These are phyloP conservation scores for Lasiosphaeriaceae sp. DNA, from an alignment of 495 filamentous ascomycete species.

Conservation along the genomic window DNA sequence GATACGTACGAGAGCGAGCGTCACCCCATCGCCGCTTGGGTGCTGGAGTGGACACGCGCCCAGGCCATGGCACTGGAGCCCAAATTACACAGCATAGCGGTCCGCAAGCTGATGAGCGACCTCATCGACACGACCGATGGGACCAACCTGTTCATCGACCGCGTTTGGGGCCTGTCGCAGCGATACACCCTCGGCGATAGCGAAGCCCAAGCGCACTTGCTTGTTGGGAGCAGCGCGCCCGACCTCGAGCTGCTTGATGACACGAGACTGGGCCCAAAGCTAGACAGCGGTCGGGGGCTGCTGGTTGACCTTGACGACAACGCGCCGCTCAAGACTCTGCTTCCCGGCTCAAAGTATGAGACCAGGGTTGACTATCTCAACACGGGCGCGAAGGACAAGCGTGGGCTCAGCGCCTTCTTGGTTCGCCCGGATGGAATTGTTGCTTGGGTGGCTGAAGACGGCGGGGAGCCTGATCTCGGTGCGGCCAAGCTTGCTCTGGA, in stretches of 20 bases:
- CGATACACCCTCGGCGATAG: conserved; percentile 22
- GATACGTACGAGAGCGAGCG: conserved; percentile 29
- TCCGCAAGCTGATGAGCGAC: conserved; percentile 18
- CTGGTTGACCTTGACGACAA: conserved; percentile 23
- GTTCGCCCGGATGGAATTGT: conserved; percentile 33
- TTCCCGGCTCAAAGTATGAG: conserved; percentile 2
- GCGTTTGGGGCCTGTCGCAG: conserved; percentile 28
- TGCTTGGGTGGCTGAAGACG: conserved; percentile 19
- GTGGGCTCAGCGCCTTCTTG: conserved; percentile 22
- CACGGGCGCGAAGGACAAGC: conserved; percentile 20
- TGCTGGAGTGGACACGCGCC: conserved; percentile 32
- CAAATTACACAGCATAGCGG: conserved; percentile 14
- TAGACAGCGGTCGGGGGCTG: conserved; percentile 18
- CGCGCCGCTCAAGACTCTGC: neutral
- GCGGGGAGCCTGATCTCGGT: neutral
- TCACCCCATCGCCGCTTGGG: conserved; percentile 18
- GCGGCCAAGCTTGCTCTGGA: neutral
- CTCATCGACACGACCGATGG: conserved; percentile 29
- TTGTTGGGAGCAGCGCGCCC: conserved; percentile 28
- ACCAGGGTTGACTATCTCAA: conserved; percentile 19
- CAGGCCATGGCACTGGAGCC: conserved; percentile 22
- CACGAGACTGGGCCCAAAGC: conserved; percentile 19
- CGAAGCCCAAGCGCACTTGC: conserved; percentile 11
- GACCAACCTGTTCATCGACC: conserved; percentile 26
- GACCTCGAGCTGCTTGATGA: conserved; percentile 27